Percentiles rank a stretch among this genome's conserved stretches.
phyloP scores from a whole-genome alignment of 179 eudicot genomes.

The Vitellaria paradoxa region DNA sequence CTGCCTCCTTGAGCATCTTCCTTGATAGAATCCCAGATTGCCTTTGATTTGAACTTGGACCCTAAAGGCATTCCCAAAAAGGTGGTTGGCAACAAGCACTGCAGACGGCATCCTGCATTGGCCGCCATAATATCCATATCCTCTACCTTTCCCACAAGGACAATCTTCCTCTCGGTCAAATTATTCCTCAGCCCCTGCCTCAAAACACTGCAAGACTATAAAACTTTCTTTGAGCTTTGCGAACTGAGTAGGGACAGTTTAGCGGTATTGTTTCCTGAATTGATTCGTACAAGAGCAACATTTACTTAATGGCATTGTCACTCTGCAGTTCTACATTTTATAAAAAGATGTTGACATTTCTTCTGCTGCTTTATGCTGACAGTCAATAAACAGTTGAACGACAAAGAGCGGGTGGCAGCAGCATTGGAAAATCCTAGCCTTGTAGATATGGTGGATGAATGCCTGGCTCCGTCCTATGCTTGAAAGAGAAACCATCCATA shows the following conservation, averaged over 20 bases:
- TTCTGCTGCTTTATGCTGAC: constrained; percentile 19
- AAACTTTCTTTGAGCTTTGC: neutral
- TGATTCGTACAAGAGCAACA: neutral
- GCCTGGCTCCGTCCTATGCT: constrained; percentile 58
- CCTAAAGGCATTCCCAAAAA: too few relatives aligned
- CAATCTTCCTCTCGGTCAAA: too few relatives aligned
- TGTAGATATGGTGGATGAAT: constrained; percentile 82
- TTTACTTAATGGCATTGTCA: neutral
- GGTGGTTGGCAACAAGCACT: too few relatives aligned
- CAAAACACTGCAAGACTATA: too few relatives aligned
- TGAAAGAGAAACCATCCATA: constrained; percentile 4
- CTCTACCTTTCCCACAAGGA: too few relatives aligned
- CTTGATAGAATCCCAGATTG: too few relatives aligned
- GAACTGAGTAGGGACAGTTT: neutral
- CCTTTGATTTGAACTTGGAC: too few relatives aligned
- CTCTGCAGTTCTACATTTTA: neutral
- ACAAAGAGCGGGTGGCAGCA: constrained; percentile 90
- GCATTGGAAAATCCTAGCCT: constrained; percentile 94
- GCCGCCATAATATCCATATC: too few relatives aligned
- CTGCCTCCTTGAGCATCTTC: too few relatives aligned
- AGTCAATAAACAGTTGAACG: constrained; percentile 93
- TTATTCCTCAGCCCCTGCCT: too few relatives aligned
- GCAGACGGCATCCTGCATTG: too few relatives aligned
- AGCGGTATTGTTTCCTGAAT: neutral
- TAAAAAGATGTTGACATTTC: neutral